phyloP scores from a whole-genome alignment of 257 asterid species.

The Solanum lignicaule region DNA sequence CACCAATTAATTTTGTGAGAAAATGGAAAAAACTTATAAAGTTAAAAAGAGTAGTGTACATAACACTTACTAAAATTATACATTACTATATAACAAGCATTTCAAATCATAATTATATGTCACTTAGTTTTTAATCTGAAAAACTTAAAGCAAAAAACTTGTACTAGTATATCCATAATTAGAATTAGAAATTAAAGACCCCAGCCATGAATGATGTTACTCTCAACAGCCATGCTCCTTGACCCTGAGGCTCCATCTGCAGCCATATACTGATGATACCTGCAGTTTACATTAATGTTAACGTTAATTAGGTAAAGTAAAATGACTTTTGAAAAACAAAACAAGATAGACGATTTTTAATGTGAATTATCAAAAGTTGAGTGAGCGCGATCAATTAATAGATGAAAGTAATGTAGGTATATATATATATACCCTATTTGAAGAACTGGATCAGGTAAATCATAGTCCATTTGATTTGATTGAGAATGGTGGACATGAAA shows the following conservation, averaged over 20 bases:
- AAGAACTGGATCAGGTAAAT: conserved; percentile 35
- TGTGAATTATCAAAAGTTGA: background rate
- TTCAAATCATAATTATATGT: background rate
- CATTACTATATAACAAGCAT: background rate
- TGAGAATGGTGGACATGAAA: conserved; percentile 33
- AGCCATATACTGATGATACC: conserved; percentile 55
- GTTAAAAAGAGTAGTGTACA: background rate
- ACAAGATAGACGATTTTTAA: background rate
- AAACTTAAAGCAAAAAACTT: background rate
- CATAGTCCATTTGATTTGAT: conserved; percentile 41
- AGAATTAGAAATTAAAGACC: conserved; percentile 25
- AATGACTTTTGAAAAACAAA: background rate
- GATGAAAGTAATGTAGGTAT: background rate
- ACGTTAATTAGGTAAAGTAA: background rate
- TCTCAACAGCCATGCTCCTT: conserved; percentile 51
- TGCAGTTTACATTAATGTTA: background rate
- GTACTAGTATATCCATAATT: background rate
- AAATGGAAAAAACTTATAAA: background rate
- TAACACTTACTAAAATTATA: background rate
- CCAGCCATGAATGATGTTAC: conserved; percentile 57
- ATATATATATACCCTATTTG: conserved; percentile 51
- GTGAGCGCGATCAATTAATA: background rate
- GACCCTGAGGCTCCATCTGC: conserved; percentile 55
- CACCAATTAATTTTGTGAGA: background rate
- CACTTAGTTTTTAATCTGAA: background rate